Base-by-base conservation (phyloP, 2,329 filamentous ascomycete species). In the Stylonectria norvegica region DNA sequence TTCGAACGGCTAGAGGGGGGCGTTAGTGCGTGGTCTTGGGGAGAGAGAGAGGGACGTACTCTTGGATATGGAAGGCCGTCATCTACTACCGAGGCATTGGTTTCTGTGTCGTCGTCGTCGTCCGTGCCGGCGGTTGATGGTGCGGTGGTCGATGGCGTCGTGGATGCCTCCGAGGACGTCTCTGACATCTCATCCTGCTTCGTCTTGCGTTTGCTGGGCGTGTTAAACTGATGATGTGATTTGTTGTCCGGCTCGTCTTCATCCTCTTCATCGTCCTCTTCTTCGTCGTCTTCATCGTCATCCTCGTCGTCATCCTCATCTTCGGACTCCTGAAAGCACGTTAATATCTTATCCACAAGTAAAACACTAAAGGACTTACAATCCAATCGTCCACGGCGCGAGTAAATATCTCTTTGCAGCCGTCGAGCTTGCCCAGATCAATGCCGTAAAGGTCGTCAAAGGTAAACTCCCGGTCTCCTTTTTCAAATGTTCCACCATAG, bases 391-490 rank as follows among this genome's bases (percentile, higher is more conserved):
- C 52, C 12, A 90, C 82, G 53, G 94, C 86, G 38, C 88, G 77
- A 61, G 76, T 86, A 70, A 91, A 97, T 34, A 97, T 79, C 65
- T 96, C 86, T 61, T 89, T 91, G 50, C 93, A 91, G 4, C 93
- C 93, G 53, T 97, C 89, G 45, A 98, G 75, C 65, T 95, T 96
- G 44, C 85, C 90, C n/a, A 98, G 73, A 57, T 98, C 89, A 44
- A 97, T 82, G 2, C 89, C 84, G 66, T 94, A 94, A 65, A 98
- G 73, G 57, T 98, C 93, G 54, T 96, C 90, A 64, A 97, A 95
- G 0, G 90, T 97, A 57, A 86, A 95, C 64, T 98, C 93, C 16
- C 88, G 79, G 57, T 98, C 93, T 14, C 88, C 91, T 61, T 95
- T 93, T 61, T 98, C 93, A 56, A 86, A 96, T 0, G 91, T 98